These are phyloP conservation scores for Xylaria grammica DNA, from an alignment of 495 filamentous ascomycete genomes.

Conservation along the genomic window DNA sequence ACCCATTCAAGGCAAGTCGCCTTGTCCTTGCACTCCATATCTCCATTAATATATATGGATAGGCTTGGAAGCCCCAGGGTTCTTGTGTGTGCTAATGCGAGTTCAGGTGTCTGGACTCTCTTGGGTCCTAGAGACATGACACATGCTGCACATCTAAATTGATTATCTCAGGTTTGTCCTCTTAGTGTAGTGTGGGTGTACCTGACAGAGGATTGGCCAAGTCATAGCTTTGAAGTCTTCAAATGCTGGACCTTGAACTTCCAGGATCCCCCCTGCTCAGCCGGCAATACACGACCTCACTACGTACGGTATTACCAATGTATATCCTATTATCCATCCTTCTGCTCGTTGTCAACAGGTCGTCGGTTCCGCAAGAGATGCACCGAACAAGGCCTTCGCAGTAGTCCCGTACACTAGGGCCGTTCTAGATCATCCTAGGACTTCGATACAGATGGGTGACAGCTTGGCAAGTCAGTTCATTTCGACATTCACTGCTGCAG, in stretches of 20 bases:
- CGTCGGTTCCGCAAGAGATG: neutral
- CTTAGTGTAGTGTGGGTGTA: no score
- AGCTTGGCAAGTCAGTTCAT: constrained; percentile 18
- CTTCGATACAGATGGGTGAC: constrained; percentile 1
- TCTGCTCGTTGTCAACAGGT: neutral
- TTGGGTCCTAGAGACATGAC: constrained; percentile 2
- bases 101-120: constrained; percentile 4
- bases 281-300: constrained; percentile 6
- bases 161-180: neutral
- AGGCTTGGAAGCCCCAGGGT: neutral
- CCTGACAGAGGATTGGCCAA: neutral
- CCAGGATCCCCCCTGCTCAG: constrained; percentile 14
- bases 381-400: neutral
- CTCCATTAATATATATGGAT: neutral
- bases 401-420: constrained; percentile 11
- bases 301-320: neutral
- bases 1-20: neutral
- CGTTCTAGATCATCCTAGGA: constrained; percentile 14
- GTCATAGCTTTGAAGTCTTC: neutral
- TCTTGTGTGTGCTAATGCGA: constrained; percentile 5
- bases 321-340: no score
- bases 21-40: neutral
- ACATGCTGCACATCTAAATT: neutral
- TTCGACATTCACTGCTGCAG: constrained; percentile 13
- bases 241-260: neutral